Evolutionary conservation across 176 grass and related monocot species (phyloP).

Genomic region (Rhynchospora tenuis): DNA sequence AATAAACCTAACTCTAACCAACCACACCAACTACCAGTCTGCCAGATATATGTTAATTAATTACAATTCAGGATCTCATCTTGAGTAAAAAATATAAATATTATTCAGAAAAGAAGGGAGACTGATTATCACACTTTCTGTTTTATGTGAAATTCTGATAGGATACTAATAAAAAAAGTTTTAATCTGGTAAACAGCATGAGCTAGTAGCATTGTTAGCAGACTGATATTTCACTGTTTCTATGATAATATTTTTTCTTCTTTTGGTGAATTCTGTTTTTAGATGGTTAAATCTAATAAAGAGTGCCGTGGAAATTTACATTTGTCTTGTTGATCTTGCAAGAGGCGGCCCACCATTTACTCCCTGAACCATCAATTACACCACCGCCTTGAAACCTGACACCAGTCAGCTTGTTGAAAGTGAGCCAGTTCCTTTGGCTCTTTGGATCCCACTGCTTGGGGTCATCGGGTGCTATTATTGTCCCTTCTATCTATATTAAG

Average conservation of each 20-base stretch:
- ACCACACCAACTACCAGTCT: background rate
- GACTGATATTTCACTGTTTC: background rate
- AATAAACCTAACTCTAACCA: background rate
- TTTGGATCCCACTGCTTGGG: constrained; percentile 62
- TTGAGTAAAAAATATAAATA: background rate
- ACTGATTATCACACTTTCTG: background rate
- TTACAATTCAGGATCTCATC: background rate
- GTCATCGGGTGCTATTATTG: constrained; percentile 74
- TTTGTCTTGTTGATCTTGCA: constrained; percentile 84
- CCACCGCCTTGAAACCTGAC: constrained; percentile 73
- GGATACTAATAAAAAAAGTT: background rate
- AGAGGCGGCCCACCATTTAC: constrained; percentile 92
- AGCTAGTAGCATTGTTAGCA: background rate
- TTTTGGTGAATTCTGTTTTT: background rate
- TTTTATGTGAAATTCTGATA: background rate
- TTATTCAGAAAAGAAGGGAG: background rate
- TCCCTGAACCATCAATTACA: constrained; percentile 84
- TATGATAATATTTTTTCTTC: background rate
- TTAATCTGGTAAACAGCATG: background rate
- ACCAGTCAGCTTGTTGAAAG: constrained; percentile 57
- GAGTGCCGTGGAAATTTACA: background rate
- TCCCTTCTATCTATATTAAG: constrained; percentile 55
- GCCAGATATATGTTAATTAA: background rate
- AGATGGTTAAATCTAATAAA: background rate
- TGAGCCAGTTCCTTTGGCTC: constrained; percentile 54